Evolutionary conservation across 1,284 basidiomycete species (phyloP).

Genomic region (Heterobasidion annosum): DNA sequence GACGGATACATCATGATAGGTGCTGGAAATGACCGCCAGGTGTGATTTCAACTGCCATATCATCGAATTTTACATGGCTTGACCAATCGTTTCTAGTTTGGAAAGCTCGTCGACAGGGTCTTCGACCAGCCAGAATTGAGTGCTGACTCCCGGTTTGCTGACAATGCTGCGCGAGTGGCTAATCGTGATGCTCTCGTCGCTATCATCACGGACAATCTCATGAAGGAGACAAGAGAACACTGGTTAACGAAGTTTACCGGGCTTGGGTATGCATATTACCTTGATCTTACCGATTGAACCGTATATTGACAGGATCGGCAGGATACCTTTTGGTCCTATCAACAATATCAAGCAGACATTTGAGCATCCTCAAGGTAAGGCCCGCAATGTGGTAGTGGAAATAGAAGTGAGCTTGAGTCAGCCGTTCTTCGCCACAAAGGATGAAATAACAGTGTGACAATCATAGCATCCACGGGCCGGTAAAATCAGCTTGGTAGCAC

Average conservation of each 20-base stretch:
- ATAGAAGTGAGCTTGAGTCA: conserved; percentile 39
- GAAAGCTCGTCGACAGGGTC: conserved; percentile 50
- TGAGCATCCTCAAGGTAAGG: conserved; percentile 80
- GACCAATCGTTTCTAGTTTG: conserved; percentile 43
- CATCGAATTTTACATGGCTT: conserved; percentile 3
- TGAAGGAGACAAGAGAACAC: conserved; percentile 47
- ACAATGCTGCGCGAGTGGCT: conserved; percentile 70
- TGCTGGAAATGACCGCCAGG: conserved; percentile 87
- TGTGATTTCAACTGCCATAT: conserved; percentile 19
- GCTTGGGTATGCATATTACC: conserved; percentile 46
- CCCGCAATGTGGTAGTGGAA: conserved; percentile 50
- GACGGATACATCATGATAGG: conserved; percentile 93
- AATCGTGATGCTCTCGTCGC: conserved; percentile 69
- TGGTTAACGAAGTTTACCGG: conserved; percentile 74
- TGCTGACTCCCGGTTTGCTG: conserved; percentile 54
- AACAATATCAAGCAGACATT: conserved; percentile 91
- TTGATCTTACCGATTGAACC: neutral
- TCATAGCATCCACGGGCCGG: conserved; percentile 41
- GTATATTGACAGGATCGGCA: conserved; percentile 17
- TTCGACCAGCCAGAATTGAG: conserved; percentile 50
- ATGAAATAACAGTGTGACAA: neutral
- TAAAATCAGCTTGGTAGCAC: conserved; percentile 78
- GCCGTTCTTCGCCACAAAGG: neutral
- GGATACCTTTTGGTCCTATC: conserved; percentile 87
- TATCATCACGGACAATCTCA: conserved; percentile 60